Conservation (phyloP, 2,329 filamentous ascomycete genomes). For the Cadophora gregata region DNA sequence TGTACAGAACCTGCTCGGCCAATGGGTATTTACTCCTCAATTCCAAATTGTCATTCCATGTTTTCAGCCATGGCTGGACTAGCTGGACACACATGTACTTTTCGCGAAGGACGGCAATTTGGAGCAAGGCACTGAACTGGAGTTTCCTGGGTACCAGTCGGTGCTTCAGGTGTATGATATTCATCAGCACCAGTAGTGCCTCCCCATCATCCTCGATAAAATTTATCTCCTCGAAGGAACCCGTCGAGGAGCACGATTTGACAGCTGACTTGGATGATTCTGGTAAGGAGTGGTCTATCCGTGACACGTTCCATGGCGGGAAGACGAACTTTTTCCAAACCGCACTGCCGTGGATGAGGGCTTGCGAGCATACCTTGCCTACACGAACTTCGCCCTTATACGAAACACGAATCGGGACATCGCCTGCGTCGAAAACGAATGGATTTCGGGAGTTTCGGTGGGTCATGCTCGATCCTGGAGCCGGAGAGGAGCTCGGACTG, state of each 20-base stretch:
- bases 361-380: background rate
- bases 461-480: background rate
- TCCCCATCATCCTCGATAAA: no score
- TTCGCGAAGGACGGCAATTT: slow-evolving; percentile 12
- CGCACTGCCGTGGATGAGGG: background rate
- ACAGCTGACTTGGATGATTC: background rate
- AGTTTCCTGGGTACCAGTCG: background rate
- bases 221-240: background rate
- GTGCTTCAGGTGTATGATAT: slow-evolving; percentile 11
- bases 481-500: background rate
- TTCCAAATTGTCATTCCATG: background rate
- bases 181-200: no score
- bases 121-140: background rate
- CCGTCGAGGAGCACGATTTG: background rate
- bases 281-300: background rate
- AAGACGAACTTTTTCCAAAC: background rate
- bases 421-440: background rate
- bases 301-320: background rate
- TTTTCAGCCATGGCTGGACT: background rate
- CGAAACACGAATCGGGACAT: background rate
- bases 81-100: slow-evolving; percentile 9
- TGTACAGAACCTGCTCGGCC: background rate
- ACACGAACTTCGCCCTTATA: background rate
- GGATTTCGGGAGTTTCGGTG: background rate
- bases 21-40: background rate